A percentile compares a stretch with the other conserved stretches of the same genome.
phyloP scores from a whole-genome alignment of 495 filamentous ascomycete genomes.

The Hyaloscypha bicolor region DNA sequence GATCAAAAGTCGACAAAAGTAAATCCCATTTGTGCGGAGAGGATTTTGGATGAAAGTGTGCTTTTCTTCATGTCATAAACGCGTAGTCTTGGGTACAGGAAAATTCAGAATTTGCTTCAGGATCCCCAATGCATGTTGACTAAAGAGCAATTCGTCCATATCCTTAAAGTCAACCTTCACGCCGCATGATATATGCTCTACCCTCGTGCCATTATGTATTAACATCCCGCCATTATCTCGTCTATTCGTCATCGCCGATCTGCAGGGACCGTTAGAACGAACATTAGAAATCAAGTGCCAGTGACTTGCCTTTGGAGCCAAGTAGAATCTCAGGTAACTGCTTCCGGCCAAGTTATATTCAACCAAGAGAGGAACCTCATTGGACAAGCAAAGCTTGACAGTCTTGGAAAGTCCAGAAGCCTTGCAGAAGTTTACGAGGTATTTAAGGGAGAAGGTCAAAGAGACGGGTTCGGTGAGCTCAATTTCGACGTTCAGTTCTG shows the following conservation, averaged over 20 bases:
- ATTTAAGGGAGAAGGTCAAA: slow-evolving; percentile 98
- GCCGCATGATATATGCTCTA: slow-evolving; percentile 30
- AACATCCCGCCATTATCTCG: slow-evolving; percentile 15
- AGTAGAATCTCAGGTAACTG: slow-evolving; percentile 94
- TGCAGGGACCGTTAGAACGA: slow-evolving; percentile 18
- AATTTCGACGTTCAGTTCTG: slow-evolving; percentile 82
- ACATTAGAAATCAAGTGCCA: slow-evolving; percentile 40
- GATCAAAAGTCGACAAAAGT: not conserved
- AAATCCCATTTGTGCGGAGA: not conserved
- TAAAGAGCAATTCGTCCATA: slow-evolving; percentile 21
- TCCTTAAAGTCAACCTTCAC: slow-evolving; percentile 33
- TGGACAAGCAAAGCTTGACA: slow-evolving; percentile 90
- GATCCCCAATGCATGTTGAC: slow-evolving; percentile 13
- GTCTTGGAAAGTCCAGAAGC: slow-evolving; percentile 78
- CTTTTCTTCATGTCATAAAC: slow-evolving; percentile 22
- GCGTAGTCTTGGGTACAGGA: slow-evolving; percentile 11
- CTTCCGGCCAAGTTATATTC: slow-evolving; percentile 82
- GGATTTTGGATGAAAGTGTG: slow-evolving; percentile 3
- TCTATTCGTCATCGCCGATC: slow-evolving; percentile 91
- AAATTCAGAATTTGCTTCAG: slow-evolving; percentile 3
- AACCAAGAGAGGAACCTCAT: slow-evolving; percentile 94
- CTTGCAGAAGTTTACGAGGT: slow-evolving; percentile 99
- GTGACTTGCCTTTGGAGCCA: slow-evolving; percentile 77
- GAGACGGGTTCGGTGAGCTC: slow-evolving; percentile 89
- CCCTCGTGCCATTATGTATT: slow-evolving; percentile 28